Evolutionary conservation across 2,329 filamentous ascomycete genomes (phyloP).

Genomic region (Metarhizium album): DNA sequence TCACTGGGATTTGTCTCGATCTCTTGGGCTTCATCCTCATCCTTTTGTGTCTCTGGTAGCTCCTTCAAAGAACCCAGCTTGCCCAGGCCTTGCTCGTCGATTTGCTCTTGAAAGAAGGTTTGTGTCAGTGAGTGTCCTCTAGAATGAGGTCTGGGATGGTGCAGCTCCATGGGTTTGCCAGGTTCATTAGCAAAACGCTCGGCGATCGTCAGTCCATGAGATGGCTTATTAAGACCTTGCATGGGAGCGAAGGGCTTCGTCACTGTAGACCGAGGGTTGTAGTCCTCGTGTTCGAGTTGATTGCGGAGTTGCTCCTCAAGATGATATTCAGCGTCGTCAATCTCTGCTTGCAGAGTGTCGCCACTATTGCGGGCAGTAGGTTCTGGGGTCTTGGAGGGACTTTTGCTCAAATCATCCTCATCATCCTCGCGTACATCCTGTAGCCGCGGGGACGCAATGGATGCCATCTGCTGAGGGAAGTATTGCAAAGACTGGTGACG

Average conservation of each 20-base stretch:
- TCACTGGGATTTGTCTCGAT: slow-evolving; percentile 67
- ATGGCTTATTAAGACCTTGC: slow-evolving; percentile 36
- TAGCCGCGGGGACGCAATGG: slow-evolving; percentile 48
- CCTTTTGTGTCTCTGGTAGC: slow-evolving; percentile 27
- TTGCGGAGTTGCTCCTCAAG: slow-evolving; percentile 69
- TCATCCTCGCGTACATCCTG: slow-evolving; percentile 67
- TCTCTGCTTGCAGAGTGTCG: slow-evolving; percentile 74
- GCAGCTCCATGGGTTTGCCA: slow-evolving; percentile 46
- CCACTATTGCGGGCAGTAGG: slow-evolving; percentile 36
- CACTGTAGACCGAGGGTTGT: slow-evolving; percentile 45
- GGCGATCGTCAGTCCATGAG: slow-evolving; percentile 37
- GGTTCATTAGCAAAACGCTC: slow-evolving; percentile 43
- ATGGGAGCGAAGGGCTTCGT: slow-evolving; percentile 16
- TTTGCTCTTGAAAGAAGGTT: slow-evolving; percentile 41
- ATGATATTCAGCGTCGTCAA: slow-evolving; percentile 79
- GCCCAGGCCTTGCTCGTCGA: slow-evolving; percentile 26
- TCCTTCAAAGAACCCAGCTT: slow-evolving; percentile 31
- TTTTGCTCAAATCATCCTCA: slow-evolving; percentile 45
- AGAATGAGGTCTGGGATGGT: slow-evolving; percentile 65
- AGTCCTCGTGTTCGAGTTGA: slow-evolving; percentile 68
- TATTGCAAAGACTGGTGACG: slow-evolving; percentile 51
- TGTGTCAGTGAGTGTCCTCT: slow-evolving; percentile 62
- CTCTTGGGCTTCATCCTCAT: slow-evolving; percentile 47
- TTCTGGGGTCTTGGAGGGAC: slow-evolving; percentile 44
- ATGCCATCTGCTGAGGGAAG: slow-evolving; percentile 42